A percentile compares a stretch with the other conserved stretches of the same genome.
phyloP scores from a whole-genome alignment of 345 rosid genomes.

The Angophora floribunda region DNA sequence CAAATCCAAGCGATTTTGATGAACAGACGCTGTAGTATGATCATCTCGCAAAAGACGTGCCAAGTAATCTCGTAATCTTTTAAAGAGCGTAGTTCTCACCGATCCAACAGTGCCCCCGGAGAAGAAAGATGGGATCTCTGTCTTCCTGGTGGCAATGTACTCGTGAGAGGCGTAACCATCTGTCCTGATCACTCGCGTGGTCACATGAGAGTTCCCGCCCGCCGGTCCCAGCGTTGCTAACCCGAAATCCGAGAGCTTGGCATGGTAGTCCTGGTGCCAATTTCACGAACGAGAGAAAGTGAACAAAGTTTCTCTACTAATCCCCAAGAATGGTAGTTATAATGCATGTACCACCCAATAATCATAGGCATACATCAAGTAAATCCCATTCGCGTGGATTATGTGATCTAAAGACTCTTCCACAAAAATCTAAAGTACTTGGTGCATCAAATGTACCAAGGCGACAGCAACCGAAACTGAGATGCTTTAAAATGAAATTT shows the following conservation, averaged over 20 bases:
- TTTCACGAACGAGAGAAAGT: neutral
- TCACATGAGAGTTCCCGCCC: conserved; percentile 55
- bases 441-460: neutral
- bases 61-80: no score
- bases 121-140: neutral
- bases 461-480: no score
- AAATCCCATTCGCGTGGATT: no score
- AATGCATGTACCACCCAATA: no score
- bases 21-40: neutral
- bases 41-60: no score
- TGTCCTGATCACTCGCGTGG: conserved; percentile 73
- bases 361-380: no score
- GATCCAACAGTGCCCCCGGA: neutral
- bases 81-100: neutral
- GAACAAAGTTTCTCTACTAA: neutral
- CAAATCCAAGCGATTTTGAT: conserved; percentile 21
- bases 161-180: conserved; percentile 88
- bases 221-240: conserved; percentile 64
- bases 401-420: no score
- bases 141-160: conserved; percentile 62
- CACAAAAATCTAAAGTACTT: neutral
- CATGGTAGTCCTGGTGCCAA: conserved; percentile 35
- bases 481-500: neutral
- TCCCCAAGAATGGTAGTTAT: no score
- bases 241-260: conserved; percentile 89